Evolutionary conservation across 1,139 yeast genomes (phyloP), one percentile per base, ranked within the genome.

Genomic region (Geotrichum carabidarum): DNA sequence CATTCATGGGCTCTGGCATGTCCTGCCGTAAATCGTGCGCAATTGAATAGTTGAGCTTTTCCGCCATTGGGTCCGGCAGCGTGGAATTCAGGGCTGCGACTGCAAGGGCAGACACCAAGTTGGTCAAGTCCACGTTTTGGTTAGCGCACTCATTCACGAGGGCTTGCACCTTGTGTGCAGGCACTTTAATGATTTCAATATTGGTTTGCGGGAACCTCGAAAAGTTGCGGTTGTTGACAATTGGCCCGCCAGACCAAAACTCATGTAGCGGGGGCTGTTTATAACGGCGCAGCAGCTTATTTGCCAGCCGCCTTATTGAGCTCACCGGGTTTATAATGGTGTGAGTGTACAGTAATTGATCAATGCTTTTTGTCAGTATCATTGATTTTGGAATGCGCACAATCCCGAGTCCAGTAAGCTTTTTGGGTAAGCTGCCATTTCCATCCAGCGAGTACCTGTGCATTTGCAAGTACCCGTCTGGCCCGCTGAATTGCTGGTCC

Each of bases 171-270:
- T 43, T 43, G 2, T 14, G 36, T 4, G 37, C 35, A 1, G 48
- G 30, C 5, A 49, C 40, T n/a, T 36, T 34, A 22, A 38, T 7
- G 11, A 43, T 42, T 14, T 27, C 43, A 15, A 49, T 14, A n/a
- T 49, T 34, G 8, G 52, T 49, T 7, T 42, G 32, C 3, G 45
- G 27, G 31, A 49, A 49, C 17, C 27, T 12, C 9, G 44, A 22
- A n/a, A 12, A 42, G n/a, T 35, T 35, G 7, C 12, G 12, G n/a
- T 48, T 48, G n/a, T 27, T 15, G 22, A 45, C 42, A 18, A 49
- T 43, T 11, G 35, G 35, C 32, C 18, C 44, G 32, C 52, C 52
- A 3, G 52, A 42, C 52, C 52, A 49, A 22, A 42, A 12, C 3
- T 37, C 27, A 22, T 22, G 27, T 22, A 22, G 27, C 27, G 27